These are phyloP conservation scores for Neoscytalidium dimidiatum DNA, from an alignment of 2,329 filamentous ascomycete species.

Conservation along the genomic window DNA sequence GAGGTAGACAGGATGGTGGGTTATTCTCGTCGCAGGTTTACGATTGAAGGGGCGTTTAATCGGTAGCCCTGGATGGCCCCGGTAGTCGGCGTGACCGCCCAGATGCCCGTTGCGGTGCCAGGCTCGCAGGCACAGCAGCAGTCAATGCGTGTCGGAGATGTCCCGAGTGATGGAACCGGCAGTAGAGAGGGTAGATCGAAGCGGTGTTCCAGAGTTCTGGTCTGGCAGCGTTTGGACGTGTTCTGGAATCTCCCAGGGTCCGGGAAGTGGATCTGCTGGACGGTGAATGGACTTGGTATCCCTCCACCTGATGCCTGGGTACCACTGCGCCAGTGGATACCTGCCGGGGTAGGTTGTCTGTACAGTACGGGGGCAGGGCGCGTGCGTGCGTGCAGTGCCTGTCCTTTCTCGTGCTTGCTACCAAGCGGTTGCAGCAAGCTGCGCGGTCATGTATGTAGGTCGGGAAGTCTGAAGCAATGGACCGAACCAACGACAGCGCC, in stretches of 20 bases:
- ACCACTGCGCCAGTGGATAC: neutral
- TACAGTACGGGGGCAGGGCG: neutral
- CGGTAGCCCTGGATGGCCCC: too few relatives aligned
- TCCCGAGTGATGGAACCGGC: neutral
- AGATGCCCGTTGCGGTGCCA: neutral
- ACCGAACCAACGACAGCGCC: neutral
- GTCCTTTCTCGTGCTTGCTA: conserved; percentile 9
- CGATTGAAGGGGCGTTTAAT: neutral
- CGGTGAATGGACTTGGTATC: neutral
- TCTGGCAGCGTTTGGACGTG: neutral
- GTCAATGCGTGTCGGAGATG: neutral
- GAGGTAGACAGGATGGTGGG: too few relatives aligned
- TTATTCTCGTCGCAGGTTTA: too few relatives aligned
- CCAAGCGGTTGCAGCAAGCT: neutral
- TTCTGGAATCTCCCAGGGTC: neutral
- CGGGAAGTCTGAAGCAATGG: conserved; percentile 7
- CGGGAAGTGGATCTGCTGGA: neutral
- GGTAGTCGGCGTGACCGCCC: neutral
- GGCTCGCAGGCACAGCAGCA: neutral
- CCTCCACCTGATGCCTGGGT: neutral
- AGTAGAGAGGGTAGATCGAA: neutral
- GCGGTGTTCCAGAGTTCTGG: neutral
- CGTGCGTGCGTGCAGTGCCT: neutral
- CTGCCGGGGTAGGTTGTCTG: neutral
- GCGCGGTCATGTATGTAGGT: conserved; percentile 10